Evolutionary conservation across 1,139 yeast species (phyloP).

Genomic region (Eremothecium coryli): DNA sequence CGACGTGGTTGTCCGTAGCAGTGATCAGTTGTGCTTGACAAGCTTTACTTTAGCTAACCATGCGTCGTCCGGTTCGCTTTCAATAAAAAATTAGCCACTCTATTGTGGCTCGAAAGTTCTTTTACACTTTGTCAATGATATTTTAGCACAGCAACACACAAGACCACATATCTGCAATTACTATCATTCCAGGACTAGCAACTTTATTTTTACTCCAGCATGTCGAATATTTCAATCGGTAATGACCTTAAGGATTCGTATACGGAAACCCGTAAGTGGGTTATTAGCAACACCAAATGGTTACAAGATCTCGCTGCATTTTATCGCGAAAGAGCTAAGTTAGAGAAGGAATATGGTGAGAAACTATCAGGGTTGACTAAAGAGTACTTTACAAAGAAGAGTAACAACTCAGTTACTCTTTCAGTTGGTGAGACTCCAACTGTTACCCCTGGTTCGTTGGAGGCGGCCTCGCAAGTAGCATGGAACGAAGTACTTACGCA

Average conservation of each 20-base stretch:
- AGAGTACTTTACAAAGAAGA: conserved; percentile 69
- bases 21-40: too few species aligned
- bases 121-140: background rate
- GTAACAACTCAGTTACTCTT: conserved; percentile 54
- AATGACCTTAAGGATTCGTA: conserved; percentile 72
- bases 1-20: background rate
- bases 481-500: conserved; percentile 87
- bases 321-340: conserved; percentile 68
- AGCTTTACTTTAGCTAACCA: too few species aligned
- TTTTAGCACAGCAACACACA: too few species aligned
- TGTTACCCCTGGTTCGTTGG: conserved; percentile 90
- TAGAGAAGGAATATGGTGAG: conserved; percentile 76
- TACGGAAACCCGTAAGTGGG: conserved; percentile 72
- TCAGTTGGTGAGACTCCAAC: conserved; percentile 90
- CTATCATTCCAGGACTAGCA: background rate
- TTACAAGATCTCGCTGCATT: conserved; percentile 70
- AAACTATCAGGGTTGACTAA: conserved; percentile 57
- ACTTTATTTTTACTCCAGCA: conserved; percentile 1
- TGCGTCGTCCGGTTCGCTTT: background rate
- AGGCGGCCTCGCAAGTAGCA: conserved; percentile 83
- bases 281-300: conserved; percentile 64
- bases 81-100: background rate
- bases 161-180: too few species aligned
- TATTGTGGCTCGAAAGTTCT: background rate
- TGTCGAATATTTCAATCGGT: conserved; percentile 39